phyloP scores from a whole-genome alignment of 768 basidiomycete species.

The Rhodotorula toruloides region DNA sequence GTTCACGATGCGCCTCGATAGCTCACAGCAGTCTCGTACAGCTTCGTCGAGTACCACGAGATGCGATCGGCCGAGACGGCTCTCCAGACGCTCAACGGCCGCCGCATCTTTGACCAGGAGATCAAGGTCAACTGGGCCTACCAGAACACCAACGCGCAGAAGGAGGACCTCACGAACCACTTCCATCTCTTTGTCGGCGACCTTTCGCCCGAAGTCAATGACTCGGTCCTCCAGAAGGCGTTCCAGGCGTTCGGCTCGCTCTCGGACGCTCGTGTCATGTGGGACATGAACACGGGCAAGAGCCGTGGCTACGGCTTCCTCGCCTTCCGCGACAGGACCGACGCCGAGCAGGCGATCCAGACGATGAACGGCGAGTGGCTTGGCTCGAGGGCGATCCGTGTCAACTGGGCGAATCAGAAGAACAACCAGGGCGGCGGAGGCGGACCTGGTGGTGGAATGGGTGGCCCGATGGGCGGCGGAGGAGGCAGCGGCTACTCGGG shows the following conservation, averaged over 20 bases:
- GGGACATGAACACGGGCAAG: slow-evolving; percentile 99
- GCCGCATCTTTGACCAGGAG: slow-evolving; percentile 99
- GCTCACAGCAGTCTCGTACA: not conserved
- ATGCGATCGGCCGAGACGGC: slow-evolving; percentile 99
- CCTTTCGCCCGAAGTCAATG: slow-evolving; percentile 96
- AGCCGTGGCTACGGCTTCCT: slow-evolving; percentile 97
- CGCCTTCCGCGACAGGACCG: slow-evolving; percentile 96
- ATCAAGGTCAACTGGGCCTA: slow-evolving; percentile 99
- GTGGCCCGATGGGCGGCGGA: slow-evolving; percentile 16
- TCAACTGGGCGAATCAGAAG: slow-evolving; percentile 99
- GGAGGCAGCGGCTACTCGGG: slow-evolving; percentile 13
- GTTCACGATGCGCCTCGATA: not conserved
- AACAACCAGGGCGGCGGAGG: slow-evolving; percentile 57
- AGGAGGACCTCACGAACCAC: slow-evolving; percentile 96
- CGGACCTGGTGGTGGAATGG: slow-evolving; percentile 19
- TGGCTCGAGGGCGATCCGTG: slow-evolving; percentile 93
- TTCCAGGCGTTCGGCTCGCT: slow-evolving; percentile 95
- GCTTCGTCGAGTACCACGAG: slow-evolving; percentile 85
- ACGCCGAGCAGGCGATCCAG: slow-evolving; percentile 97
- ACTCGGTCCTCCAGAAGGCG: slow-evolving; percentile 91
- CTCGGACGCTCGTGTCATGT: slow-evolving; percentile 98
- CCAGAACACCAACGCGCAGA: slow-evolving; percentile 86
- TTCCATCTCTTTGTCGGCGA: slow-evolving; percentile 99
- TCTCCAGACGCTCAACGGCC: slow-evolving; percentile 94
- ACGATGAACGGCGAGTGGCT: slow-evolving; percentile 99